These are phyloP conservation scores for Excoecaria cochinchinensis DNA, from an alignment of 345 rosid genomes.

Conservation along the genomic window DNA sequence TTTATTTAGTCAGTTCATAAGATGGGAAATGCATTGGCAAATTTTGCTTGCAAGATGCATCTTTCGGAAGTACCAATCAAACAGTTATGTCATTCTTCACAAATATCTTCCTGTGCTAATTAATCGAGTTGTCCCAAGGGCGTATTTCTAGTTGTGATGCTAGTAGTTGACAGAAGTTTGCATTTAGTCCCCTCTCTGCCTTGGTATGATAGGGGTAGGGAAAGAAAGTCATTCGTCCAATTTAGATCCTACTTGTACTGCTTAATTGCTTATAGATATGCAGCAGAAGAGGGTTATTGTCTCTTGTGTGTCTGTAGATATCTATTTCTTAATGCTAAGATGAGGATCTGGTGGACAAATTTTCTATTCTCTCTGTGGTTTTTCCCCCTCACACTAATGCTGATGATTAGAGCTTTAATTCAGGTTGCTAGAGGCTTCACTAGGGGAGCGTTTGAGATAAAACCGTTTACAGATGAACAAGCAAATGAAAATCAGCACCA, in stretches of 20 bases:
- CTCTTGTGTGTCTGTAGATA: background rate
- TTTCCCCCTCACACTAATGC: background rate
- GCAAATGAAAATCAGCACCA: constrained; percentile 50
- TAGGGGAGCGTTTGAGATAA: constrained; percentile 81
- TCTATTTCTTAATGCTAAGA: background rate
- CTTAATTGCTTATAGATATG: background rate
- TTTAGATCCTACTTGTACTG: background rate
- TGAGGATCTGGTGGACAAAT: background rate
- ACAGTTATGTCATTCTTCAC: background rate
- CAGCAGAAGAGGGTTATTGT: too few relatives aligned
- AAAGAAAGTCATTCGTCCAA: background rate
- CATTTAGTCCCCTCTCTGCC: background rate
- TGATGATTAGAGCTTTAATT: constrained; percentile 14
- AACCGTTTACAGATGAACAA: constrained; percentile 65
- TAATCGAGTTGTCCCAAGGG: too few relatives aligned
- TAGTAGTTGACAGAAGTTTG: background rate
- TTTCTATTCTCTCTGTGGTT: background rate
- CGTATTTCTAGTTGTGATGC: background rate
- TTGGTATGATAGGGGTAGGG: background rate
- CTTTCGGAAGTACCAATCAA: background rate
- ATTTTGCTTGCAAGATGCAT: background rate
- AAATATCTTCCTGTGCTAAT: background rate
- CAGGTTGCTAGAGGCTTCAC: constrained; percentile 86
- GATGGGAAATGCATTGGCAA: background rate
- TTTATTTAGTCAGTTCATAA: background rate